phyloP scores from a whole-genome alignment of 164 flowering plant species.

The Chimonanthus salicifolius region DNA sequence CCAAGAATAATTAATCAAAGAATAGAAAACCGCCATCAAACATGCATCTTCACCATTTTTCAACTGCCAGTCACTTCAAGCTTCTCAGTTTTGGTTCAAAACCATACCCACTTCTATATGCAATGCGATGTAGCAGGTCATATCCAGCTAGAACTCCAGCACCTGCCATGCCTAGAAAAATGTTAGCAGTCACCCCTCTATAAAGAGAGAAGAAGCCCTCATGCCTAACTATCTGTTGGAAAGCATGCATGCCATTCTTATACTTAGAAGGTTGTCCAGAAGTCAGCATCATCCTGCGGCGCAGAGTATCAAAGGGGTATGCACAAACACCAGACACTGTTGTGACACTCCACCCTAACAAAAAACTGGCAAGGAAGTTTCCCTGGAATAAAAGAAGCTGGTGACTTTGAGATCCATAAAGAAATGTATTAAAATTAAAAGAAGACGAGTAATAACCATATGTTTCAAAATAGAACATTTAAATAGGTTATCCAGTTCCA shows the following conservation, averaged over 20 bases:
- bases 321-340: slow-evolving; percentile 87
- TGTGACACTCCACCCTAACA: slow-evolving; percentile 90
- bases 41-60: background rate
- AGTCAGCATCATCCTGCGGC: slow-evolving; percentile 97
- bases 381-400: slow-evolving; percentile 46
- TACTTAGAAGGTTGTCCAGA: slow-evolving; percentile 88
- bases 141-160: slow-evolving; percentile 96
- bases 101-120: slow-evolving; percentile 35
- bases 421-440: no score
- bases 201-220: slow-evolving; percentile 73
- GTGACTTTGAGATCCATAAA: background rate
- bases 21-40: background rate
- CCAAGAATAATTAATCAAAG: background rate
- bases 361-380: slow-evolving; percentile 78
- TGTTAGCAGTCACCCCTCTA: slow-evolving; percentile 85
- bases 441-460: no score
- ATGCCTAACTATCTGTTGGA: slow-evolving; percentile 57
- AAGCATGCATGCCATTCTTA: slow-evolving; percentile 57
- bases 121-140: slow-evolving; percentile 65
- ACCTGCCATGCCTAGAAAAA: slow-evolving; percentile 91
- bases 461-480: no score
- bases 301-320: slow-evolving; percentile 86
- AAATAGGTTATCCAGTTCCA: no score
- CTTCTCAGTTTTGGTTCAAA: slow-evolving; percentile 35
- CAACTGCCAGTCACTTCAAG: slow-evolving; percentile 28